phyloP scores from a whole-genome alignment of 2,329 filamentous ascomycete genomes.

The Ceratocystiopsis brevicomis region DNA sequence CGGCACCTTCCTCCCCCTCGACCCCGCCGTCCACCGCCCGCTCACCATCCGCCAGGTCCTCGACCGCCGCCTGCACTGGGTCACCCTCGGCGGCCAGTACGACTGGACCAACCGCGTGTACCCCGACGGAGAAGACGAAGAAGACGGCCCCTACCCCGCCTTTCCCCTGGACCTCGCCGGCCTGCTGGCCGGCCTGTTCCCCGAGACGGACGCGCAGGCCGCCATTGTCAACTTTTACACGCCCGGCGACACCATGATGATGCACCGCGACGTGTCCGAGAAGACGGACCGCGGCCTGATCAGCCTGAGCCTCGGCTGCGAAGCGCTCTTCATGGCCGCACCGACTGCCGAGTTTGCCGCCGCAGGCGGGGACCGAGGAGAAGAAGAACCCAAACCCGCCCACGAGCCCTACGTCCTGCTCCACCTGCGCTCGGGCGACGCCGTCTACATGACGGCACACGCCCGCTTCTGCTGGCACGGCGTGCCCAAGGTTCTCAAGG shows the following conservation, averaged over 20 bases:
- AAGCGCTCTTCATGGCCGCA: conserved; percentile 72
- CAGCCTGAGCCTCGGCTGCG: conserved; percentile 77
- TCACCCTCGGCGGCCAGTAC: conserved; percentile 88
- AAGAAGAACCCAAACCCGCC: too few relatives aligned
- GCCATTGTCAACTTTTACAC: conserved; percentile 90
- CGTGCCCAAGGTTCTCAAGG: conserved; percentile 67
- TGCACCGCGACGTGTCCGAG: conserved; percentile 90
- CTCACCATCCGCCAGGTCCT: conserved; percentile 52
- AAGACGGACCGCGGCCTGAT: conserved; percentile 59
- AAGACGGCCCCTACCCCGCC: conserved; percentile 10
- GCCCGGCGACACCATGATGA: conserved; percentile 74
- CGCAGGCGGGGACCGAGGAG: too few relatives aligned
- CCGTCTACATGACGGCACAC: conserved; percentile 68
- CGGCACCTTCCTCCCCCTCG: conserved; percentile 45
- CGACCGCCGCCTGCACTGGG: conserved; percentile 71
- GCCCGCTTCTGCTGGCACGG: conserved; percentile 89
- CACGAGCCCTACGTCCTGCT: conserved; percentile 35
- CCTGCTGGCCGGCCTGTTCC: conserved; percentile 54
- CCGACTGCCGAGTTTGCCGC: conserved; percentile 22
- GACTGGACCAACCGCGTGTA: conserved; percentile 86
- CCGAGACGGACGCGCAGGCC: conserved; percentile 60
- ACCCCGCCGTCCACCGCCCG: conserved; percentile 55
- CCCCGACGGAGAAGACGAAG: conserved; percentile 2
- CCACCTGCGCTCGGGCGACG: conserved; percentile 66
- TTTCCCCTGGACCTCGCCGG: conserved; percentile 58